These are phyloP conservation scores for Aegle marmelos DNA, from an alignment of 345 rosid species.

Conservation along the genomic window DNA sequence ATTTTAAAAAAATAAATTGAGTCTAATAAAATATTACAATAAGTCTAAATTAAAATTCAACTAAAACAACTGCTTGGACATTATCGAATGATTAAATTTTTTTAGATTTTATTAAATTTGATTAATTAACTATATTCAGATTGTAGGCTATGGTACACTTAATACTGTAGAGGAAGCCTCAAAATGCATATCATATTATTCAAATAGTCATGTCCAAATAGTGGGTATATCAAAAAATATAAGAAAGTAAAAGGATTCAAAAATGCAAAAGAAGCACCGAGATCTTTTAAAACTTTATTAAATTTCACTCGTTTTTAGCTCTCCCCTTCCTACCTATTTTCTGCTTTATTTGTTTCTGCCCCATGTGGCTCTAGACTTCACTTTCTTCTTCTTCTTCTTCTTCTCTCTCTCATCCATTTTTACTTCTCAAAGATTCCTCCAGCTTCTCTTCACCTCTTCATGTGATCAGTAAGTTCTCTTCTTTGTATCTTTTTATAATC, in stretches of 20 bases:
- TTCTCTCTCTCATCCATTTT: slow-evolving; percentile 14
- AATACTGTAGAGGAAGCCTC: too few relatives aligned
- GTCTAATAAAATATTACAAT: too few relatives aligned
- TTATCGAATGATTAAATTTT: too few relatives aligned
- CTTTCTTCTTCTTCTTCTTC: not conserved
- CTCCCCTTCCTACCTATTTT: not conserved
- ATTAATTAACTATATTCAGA: too few relatives aligned
- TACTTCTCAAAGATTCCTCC: slow-evolving; percentile 7
- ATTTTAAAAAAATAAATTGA: too few relatives aligned
- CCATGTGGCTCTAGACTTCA: slow-evolving; percentile 10
- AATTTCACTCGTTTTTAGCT: slow-evolving; percentile 27
- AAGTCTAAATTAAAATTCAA: too few relatives aligned
- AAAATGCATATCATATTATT: too few relatives aligned
- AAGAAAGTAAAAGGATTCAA: slow-evolving; percentile 5
- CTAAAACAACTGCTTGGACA: too few relatives aligned
- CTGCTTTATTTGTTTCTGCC: not conserved
- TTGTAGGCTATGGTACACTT: too few relatives aligned
- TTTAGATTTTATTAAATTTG: too few relatives aligned
- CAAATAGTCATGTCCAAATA: too few relatives aligned
- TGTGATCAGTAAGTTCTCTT: slow-evolving; percentile 52
- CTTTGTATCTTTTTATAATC: not conserved
- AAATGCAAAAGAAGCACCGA: not conserved
- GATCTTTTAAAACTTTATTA: slow-evolving; percentile 12
- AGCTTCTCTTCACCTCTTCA: slow-evolving; percentile 15
- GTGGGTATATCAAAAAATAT: not conserved